A percentile compares a stretch with the other conserved stretches of the same genome.
Evolutionary conservation across 108 stramenopile species (phyloP).

Genomic region (Cyclotella baltica): DNA sequence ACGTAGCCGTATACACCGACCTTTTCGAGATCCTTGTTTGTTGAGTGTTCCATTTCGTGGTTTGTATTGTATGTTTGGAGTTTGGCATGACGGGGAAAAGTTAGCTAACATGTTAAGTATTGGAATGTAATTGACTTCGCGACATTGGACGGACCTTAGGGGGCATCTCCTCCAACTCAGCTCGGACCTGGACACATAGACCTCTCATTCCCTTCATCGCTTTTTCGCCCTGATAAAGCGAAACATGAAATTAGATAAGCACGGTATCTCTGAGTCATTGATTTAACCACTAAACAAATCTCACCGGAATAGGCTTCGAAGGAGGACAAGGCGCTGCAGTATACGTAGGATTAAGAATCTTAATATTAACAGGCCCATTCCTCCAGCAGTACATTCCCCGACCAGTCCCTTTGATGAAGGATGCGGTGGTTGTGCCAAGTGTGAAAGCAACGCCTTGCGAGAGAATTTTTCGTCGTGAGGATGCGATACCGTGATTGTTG

Average conservation of each 20-base stretch:
- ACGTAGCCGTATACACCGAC: conserved; percentile 88
- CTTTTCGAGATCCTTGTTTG: conserved; percentile 65
- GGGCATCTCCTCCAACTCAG: conserved; percentile 57
- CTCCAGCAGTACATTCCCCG: conserved; percentile 23
- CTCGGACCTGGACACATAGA: conserved; percentile 87
- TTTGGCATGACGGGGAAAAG: neutral
- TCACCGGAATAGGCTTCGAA: conserved; percentile 82
- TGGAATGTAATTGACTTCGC: neutral
- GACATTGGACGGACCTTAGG: conserved; percentile 41
- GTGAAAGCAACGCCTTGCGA: conserved; percentile 14
- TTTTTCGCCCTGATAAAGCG: conserved; percentile 71
- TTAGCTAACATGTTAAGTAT: neutral
- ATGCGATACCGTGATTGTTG: neutral
- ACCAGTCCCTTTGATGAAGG: neutral
- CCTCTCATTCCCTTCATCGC: conserved; percentile 94
- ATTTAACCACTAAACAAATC: neutral
- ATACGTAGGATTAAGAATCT: conserved; percentile 75
- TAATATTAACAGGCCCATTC: conserved; percentile 90
- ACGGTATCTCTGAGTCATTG: neutral
- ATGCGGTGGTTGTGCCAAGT: conserved; percentile 6
- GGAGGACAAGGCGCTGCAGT: conserved; percentile 80
- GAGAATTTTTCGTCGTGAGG: conserved; percentile 3
- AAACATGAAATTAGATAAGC: neutral
- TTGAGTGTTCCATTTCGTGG: neutral
- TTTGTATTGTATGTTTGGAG: neutral